Evolutionary conservation across 2,329 filamentous ascomycete species (phyloP).

Genomic region (Colletotrichum neosansevieriae): DNA sequence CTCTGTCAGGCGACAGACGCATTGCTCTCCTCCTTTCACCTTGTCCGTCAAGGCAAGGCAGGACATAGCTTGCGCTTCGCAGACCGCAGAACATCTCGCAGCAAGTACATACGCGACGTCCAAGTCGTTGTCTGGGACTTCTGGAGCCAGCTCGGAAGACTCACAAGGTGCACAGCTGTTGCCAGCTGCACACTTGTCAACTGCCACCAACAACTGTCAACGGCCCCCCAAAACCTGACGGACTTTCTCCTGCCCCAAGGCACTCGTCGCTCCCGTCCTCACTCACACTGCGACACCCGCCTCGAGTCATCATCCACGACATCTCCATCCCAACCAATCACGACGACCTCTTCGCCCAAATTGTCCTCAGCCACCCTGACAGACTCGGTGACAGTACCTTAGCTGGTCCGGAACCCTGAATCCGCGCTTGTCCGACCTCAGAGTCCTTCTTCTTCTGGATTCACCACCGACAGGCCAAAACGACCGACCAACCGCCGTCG

Average conservation of each 20-base stretch:
- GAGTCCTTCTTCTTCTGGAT: slow-evolving; percentile 27
- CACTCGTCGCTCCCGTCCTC: background rate
- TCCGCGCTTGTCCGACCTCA: slow-evolving; percentile 29
- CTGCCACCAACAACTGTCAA: background rate
- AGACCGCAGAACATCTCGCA: background rate
- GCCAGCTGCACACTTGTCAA: background rate
- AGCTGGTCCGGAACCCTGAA: slow-evolving; percentile 15
- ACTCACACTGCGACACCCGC: background rate
- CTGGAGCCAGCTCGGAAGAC: background rate
- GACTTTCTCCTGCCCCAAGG: background rate
- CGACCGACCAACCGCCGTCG: slow-evolving; percentile 33
- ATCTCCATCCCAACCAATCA: slow-evolving; percentile 7
- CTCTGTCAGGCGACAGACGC: slow-evolving; percentile 17
- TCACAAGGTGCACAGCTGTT: background rate
- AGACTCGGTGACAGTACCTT: background rate
- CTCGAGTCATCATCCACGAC: slow-evolving; percentile 31
- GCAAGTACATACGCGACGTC: background rate
- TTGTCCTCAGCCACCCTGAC: slow-evolving; percentile 28
- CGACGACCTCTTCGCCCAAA: background rate
- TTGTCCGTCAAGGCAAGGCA: slow-evolving; percentile 26
- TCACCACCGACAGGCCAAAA: slow-evolving; percentile 33
- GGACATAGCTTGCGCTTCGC: slow-evolving; percentile 28
- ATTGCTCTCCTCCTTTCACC: slow-evolving; percentile 19
- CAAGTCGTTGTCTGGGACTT: background rate
- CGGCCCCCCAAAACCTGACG: background rate